Evolutionary conservation across 2,329 filamentous ascomycete species (phyloP).

Genomic region (Dactylonectria macrodidyma): DNA sequence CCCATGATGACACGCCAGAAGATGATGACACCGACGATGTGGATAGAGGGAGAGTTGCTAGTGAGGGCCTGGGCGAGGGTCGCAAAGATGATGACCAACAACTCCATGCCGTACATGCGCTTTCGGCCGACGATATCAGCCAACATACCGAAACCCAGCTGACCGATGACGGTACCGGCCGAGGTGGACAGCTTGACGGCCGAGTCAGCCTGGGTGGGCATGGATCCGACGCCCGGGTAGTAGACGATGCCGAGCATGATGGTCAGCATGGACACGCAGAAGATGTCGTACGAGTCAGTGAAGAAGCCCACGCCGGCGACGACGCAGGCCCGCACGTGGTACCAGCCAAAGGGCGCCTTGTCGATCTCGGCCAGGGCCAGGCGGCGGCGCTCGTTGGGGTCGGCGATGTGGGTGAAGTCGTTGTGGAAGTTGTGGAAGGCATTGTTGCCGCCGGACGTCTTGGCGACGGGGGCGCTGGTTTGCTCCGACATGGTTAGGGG

Average conservation of each 20-base stretch:
- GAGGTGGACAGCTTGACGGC: slow-evolving; percentile 90
- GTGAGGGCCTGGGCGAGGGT: slow-evolving; percentile 81
- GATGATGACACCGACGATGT: slow-evolving; percentile 77
- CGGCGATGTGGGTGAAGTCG: slow-evolving; percentile 74
- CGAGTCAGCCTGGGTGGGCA: slow-evolving; percentile 79
- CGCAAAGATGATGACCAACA: slow-evolving; percentile 85
- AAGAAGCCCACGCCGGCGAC: slow-evolving; percentile 92
- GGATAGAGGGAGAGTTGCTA: slow-evolving; percentile 73
- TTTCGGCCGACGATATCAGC: slow-evolving; percentile 86
- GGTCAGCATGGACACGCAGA: slow-evolving; percentile 81
- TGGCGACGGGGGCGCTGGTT: slow-evolving; percentile 45
- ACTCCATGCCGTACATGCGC: slow-evolving; percentile 79
- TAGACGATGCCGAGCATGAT: slow-evolving; percentile 86
- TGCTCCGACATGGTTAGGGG: slow-evolving; percentile 29
- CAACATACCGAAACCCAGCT: slow-evolving; percentile 82
- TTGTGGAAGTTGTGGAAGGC: slow-evolving; percentile 86
- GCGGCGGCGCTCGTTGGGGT: slow-evolving; percentile 84
- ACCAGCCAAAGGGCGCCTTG: slow-evolving; percentile 87
- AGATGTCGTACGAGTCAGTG: slow-evolving; percentile 89
- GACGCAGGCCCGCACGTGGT: slow-evolving; percentile 82
- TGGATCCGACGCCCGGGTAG: slow-evolving; percentile 71
- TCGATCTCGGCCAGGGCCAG: slow-evolving; percentile 87
- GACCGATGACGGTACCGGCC: slow-evolving; percentile 86
- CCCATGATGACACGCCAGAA: slow-evolving; percentile 87
- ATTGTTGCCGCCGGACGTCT: slow-evolving; percentile 76